Evolutionary conservation across 495 filamentous ascomycete species (phyloP).

Genomic region (Schizothecium vesticola): DNA sequence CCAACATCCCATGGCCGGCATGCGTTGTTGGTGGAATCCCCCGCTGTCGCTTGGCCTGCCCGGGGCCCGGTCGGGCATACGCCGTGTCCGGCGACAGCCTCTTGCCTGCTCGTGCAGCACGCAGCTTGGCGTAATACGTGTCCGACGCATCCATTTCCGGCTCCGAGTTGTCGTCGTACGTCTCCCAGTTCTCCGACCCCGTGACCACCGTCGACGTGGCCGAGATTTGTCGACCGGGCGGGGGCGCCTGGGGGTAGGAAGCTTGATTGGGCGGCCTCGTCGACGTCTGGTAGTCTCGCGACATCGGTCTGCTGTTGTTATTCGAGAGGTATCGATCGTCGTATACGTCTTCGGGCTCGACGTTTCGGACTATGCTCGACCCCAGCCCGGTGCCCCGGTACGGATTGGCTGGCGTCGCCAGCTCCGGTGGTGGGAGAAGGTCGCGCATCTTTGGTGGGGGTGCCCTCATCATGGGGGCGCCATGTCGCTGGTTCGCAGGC

Average conservation of each 20-base stretch:
- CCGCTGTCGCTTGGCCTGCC: constrained; percentile 34
- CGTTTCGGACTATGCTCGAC: constrained; percentile 65
- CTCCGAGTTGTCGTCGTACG: constrained; percentile 73
- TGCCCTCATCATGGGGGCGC: constrained; percentile 49
- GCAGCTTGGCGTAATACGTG: constrained; percentile 69
- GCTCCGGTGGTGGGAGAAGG: constrained; percentile 58
- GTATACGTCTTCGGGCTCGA: constrained; percentile 80
- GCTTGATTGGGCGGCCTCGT: constrained; percentile 31
- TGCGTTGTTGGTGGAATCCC: constrained; percentile 34
- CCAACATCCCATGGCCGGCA: constrained; percentile 32
- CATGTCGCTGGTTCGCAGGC: constrained; percentile 25
- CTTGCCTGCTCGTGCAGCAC: constrained; percentile 47
- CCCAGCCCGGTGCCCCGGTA: constrained; percentile 61
- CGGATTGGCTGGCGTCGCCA: constrained; percentile 56
- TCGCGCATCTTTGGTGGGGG: constrained; percentile 91
- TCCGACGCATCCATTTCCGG: constrained; percentile 69
- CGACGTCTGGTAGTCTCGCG: constrained; percentile 31
- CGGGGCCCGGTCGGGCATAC: constrained; percentile 25
- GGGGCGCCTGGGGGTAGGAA: constrained; percentile 32
- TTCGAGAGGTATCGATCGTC: constrained; percentile 50
- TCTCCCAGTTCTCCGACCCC: constrained; percentile 94
- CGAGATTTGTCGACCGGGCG: constrained; percentile 56
- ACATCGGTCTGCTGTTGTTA: constrained; percentile 25
- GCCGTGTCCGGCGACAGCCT: constrained; percentile 45
- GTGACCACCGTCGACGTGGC: constrained; percentile 61